Base-by-base conservation (phyloP, 2,329 filamentous ascomycete species). In the Dothidotthia symphoricarpi region DNA sequence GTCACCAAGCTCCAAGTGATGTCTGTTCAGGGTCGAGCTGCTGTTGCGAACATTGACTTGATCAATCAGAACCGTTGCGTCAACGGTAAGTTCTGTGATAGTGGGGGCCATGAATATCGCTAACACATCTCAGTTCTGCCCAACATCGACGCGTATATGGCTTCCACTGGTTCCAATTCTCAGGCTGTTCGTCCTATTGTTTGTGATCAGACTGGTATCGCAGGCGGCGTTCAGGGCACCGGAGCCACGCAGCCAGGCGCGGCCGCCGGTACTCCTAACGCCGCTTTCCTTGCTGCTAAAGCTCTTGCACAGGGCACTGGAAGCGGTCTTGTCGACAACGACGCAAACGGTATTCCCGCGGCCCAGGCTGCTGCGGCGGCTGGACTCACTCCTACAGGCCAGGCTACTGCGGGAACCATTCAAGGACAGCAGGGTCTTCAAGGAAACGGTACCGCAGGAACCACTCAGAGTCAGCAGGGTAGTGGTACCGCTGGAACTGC, bases 1-100 rank as follows among this genome's bases (percentile, higher is more conserved):
- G 64, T 67, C 39, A 51, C 62, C 52, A 67, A 64, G 54, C 57
- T 67, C 29, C 55, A 64, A 54, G 35, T 55, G 35, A 67, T 67
- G 64, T 58, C 52, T 24, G 38, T 56, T 17, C 54, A 66, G 51
- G 64, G 64, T 13, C 49, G 43, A 41, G 60, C 58, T 32, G 58
- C 61, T 5, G 53, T 45, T 10, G 45, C 39, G 26, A 63, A 65
- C 49, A 63, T 64, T 36, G 59, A 64, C 32, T 39, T 64, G 53
- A 64, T 64, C 51, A 63, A 61, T 49, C 59, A 63, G 54, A 64
- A 64, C 52, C 60, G 61, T 28, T 64, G 61, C 46, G 55, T 57
- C 26, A 64, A 64, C 37, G 53, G 53, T 52, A 46, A 28, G 53
- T 36, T 16, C 15, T 24, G 6, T 15, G 5, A 22, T 22, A 22